Base-by-base conservation (phyloP, 1,139 yeast species). In the Diutina siamensis region DNA sequence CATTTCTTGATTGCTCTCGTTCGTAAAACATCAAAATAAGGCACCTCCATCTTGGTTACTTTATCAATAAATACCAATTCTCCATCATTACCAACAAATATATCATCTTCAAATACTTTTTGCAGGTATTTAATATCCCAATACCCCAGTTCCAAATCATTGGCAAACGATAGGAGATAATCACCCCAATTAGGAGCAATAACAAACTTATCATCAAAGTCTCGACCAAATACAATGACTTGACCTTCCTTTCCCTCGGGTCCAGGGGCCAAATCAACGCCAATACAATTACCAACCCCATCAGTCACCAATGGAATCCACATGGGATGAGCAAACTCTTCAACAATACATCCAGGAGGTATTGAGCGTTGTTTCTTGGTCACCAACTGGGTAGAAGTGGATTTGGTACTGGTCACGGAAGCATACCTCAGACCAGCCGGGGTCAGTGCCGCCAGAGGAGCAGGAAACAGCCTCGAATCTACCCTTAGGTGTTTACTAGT, bases 281-380 rank as follows among this genome's bases (percentile, higher is more conserved):
- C 97, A 46, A 89, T 80, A 57, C 87, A 87, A 63, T 89, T 89
- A 18, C 97, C 97, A 10, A 84, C 81, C 49, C 78, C 80, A 59
- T 89, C 97, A 12, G 94, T 85, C 19, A 87, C 76, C 41, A 89
- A 62, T 2, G 97, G 97, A 47, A 89, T 81, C 97, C 97, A 89
- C 57, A 76, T 78, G 5, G 87, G 80, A 60, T 87, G 88, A 2
- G 96, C 92, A 63, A 85, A 89, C 1, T 77, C 78, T 2, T 74
- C 69, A 56, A 83, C 85, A 31, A 88, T 68, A 8, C 78, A 63
- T 4, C 79, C 79, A 17, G 86, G 85, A 4, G 97, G 97, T 13
- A 83, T 71, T 1, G 87, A 78, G 46, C 68, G 69, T 63, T 88
- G 97, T 44, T 57, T 60, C n/a, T 84, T 15, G 2, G 31, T 20